phyloP scores from a whole-genome alignment of 805 yeast genomes.

The Nakazawaea populi region DNA sequence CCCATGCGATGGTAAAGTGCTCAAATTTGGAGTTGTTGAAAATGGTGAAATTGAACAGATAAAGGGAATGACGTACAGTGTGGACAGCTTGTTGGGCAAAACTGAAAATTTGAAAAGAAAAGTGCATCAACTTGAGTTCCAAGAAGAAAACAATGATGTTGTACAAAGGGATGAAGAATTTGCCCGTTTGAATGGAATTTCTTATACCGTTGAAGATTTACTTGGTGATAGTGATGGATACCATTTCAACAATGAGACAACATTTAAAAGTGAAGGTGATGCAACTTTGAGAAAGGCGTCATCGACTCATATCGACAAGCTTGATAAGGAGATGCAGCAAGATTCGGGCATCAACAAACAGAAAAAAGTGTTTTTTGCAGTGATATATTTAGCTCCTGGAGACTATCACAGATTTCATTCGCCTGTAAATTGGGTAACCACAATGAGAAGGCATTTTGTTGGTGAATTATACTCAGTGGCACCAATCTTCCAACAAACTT shows the following conservation, averaged over 20 bases:
- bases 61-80: conserved; percentile 89
- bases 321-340: conserved; percentile 18
- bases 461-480: conserved; percentile 96
- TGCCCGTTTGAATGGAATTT: conserved; percentile 72
- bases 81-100: conserved; percentile 81
- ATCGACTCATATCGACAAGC: conserved; percentile 21
- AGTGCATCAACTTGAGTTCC: conserved; percentile 46
- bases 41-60: conserved; percentile 94
- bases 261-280: conserved; percentile 65
- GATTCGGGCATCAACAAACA: conserved; percentile 4
- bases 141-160: conserved; percentile 30
- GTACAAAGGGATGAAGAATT: conserved; percentile 60
- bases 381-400: conserved; percentile 95
- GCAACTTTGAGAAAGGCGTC: conserved; percentile 35
- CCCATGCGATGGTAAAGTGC: conserved; percentile 90
- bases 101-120: conserved; percentile 26
- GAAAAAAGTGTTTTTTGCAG: conserved; percentile 74
- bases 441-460: conserved; percentile 87
- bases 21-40: conserved; percentile 75
- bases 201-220: conserved; percentile 63
- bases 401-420: conserved; percentile 97
- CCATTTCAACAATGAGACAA: conserved; percentile 39
- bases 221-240: conserved; percentile 44
- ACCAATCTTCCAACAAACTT: conserved; percentile 87
- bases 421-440: conserved; percentile 94